Conservation (phyloP, 345 rosid species). For the Boechera retrofracta region DNA sequence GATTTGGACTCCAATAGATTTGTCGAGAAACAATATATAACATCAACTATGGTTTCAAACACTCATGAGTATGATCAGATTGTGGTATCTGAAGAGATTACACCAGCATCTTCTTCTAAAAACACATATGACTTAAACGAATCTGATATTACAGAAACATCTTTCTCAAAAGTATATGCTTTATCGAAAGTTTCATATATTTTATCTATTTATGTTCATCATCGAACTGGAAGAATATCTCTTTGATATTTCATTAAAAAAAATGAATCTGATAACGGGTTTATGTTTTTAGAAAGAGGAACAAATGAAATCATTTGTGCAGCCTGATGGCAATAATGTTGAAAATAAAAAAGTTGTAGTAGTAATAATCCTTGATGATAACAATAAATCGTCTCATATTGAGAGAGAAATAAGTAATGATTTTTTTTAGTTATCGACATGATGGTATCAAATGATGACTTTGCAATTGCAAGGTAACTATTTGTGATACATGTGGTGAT, state of each 20-base stretch:
- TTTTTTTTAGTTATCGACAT: neutral
- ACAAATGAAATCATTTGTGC: slow-evolving; percentile 40
- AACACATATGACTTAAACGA: slow-evolving; percentile 17
- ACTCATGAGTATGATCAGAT: neutral
- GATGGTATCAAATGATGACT: neutral
- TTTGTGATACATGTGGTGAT: slow-evolving; percentile 78
- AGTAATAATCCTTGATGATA: neutral
- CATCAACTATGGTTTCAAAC: slow-evolving; percentile 20
- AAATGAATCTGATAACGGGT: slow-evolving; percentile 12
- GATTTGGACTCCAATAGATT: neutral
- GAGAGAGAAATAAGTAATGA: neutral
- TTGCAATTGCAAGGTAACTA: slow-evolving; percentile 50
- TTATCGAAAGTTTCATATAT: slow-evolving; percentile 36
- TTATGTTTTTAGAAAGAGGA: slow-evolving; percentile 41
- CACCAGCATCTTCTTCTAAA: neutral
- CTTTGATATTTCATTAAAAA: neutral
- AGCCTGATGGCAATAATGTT: neutral
- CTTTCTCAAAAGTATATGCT: slow-evolving; percentile 24
- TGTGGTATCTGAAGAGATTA: neutral
- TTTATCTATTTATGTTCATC: neutral
- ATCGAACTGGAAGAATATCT: neutral
- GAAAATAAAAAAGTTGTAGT: neutral
- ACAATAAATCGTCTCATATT: neutral
- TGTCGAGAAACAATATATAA: neutral
- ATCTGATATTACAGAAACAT: slow-evolving; percentile 37